Conservation (phyloP, 1,284 basidiomycete genomes). For the Sporisorium graminicola region DNA sequence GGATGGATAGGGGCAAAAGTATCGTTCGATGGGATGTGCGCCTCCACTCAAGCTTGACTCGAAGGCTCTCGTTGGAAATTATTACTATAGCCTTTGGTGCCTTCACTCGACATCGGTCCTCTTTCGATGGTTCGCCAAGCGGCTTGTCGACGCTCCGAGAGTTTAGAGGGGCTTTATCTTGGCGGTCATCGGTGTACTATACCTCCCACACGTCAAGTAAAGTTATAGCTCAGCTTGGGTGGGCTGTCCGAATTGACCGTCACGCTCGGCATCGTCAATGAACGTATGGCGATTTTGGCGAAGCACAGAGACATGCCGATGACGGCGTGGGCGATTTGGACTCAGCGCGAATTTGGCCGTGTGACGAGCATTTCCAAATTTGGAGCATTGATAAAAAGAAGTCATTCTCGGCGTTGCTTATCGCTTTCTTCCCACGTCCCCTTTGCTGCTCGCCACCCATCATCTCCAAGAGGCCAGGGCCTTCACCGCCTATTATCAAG, state of each 20-base stretch:
- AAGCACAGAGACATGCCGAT: background rate
- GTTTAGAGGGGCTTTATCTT: constrained; percentile 1
- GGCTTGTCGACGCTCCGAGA: constrained; percentile 11
- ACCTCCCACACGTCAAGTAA: background rate
- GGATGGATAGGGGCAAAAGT: background rate
- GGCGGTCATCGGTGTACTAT: constrained; percentile 6
- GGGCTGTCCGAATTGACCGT: background rate
- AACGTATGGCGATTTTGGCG: too few relatives aligned
- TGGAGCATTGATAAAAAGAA: too few relatives aligned
- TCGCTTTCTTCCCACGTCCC: background rate
- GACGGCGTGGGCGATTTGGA: background rate
- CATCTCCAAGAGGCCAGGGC: background rate
- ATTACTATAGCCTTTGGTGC: constrained; percentile 1
- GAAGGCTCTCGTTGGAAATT: background rate
- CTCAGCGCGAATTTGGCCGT: constrained; percentile 13
- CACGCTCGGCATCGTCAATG: constrained; percentile 1
- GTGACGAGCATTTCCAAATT: background rate
- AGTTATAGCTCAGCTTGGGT: too few relatives aligned
- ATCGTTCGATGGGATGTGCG: constrained; percentile 6
- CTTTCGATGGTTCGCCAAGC: constrained; percentile 7
- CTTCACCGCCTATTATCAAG: background rate
- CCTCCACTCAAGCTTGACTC: constrained; percentile 9
- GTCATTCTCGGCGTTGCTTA: background rate
- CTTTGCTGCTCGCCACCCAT: background rate
- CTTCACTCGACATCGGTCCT: constrained; percentile 14